Evolutionary conservation across 768 basidiomycete genomes (phyloP), one percentile per base, ranked within the genome.

Genomic region (Leccinum obscurum): DNA sequence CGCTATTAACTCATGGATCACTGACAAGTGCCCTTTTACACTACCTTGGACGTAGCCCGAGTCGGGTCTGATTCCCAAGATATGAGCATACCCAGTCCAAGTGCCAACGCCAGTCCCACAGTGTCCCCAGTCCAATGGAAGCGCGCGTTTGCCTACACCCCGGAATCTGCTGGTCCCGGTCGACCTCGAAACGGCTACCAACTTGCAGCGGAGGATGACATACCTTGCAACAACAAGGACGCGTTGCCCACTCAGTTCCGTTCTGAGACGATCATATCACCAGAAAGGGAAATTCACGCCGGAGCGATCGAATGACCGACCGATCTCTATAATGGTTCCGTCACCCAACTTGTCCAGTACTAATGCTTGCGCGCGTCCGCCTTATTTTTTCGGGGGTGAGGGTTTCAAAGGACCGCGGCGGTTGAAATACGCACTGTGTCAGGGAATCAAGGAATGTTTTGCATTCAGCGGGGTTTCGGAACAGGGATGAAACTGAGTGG

Each of bases 131-230:
- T 52, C 24, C 60, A 58, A 48, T 59, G 60, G 67, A 52, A 55
- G 28, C 53, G 11, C 20, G 39, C 60, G 8, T 70, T 66, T 22
- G 60, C 65, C 32, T 61, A 69, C 28, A 62, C 60, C n/a, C 67
- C 70, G 10, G 53, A 62, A 7, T 30, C 60, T 9, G 51, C 34
- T 35, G 17, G 39, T 39, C 17, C 39, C 17, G 15, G 39, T 9
- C 39, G 17, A 39, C 39, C 39, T 39, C 50, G 20, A 10, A 48
- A 34, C 4, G 9, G 24, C 32, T 24, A 13, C 17, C 52, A 13
- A 49, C n/a, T 9, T 8, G 15, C 22, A 30, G 15, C 11, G 13
- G 44, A 54, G 17, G 9, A 44, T 35, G 10, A 10, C 52, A 20
- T 52, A 10, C 15, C 20, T 26, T 28, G 6, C 4, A 24, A 9